Evolutionary conservation across 345 rosid species (phyloP).

Genomic region (Arabidopsis arenosa): DNA sequence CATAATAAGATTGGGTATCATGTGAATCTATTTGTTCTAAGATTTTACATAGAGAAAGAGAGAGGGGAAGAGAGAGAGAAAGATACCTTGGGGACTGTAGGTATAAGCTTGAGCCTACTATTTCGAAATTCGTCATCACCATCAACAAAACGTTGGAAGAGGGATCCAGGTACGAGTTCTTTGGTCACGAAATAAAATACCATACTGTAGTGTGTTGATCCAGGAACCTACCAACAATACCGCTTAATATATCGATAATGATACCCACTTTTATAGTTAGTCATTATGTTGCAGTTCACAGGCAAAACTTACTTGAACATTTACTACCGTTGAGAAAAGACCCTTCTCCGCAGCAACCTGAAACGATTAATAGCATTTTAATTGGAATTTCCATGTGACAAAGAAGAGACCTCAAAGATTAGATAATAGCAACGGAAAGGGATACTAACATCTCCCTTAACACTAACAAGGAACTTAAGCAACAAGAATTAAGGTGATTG

Average conservation of each 20-base stretch:
- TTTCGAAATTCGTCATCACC: conserved; percentile 99
- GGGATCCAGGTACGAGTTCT: conserved; percentile 72
- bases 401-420: not conserved
- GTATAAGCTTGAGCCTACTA: conserved; percentile 96
- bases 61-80: conserved; percentile 3
- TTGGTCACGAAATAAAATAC: conserved; percentile 86
- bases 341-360: conserved; percentile 82
- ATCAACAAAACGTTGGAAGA: conserved; percentile 91
- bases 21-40: not conserved
- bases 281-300: conserved; percentile 19
- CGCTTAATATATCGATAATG: not conserved
- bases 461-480: conserved; percentile 1
- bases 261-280: conserved; percentile 15
- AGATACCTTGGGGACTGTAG: conserved; percentile 89
- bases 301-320: conserved; percentile 72
- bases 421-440: not conserved
- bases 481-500: conserved; percentile 7
- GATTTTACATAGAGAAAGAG: not conserved
- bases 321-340: conserved; percentile 71
- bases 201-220: conserved; percentile 96
- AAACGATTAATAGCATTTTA: not conserved
- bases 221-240: conserved; percentile 73
- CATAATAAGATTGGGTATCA: not conserved
- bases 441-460: not conserved
- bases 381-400: not conserved